Evolutionary conservation across 2,329 filamentous ascomycete genomes (phyloP).

Genomic region (Exophiala viscosa): DNA sequence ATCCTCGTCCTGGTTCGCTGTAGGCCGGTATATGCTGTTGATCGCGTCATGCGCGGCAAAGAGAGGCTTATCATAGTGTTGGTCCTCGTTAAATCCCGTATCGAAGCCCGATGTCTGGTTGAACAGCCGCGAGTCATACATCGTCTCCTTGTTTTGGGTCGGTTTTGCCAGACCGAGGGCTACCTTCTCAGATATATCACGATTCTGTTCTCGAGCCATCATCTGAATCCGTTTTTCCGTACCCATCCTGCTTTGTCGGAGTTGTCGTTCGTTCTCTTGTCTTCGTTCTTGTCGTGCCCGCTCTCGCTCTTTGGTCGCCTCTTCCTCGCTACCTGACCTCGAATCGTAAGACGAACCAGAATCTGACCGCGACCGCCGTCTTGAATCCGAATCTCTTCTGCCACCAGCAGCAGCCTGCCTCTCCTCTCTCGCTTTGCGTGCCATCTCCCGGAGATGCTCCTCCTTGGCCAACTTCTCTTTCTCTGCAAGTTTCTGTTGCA

Average conservation of each 20-base stretch:
- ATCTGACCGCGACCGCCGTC: slow-evolving; percentile 28
- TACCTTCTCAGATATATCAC: slow-evolving; percentile 96
- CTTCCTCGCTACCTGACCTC: slow-evolving; percentile 56
- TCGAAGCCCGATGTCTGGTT: slow-evolving; percentile 91
- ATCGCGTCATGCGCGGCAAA: slow-evolving; percentile 95
- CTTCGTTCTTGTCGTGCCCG: slow-evolving; percentile 71
- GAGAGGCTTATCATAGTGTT: slow-evolving; percentile 92
- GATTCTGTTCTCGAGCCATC: slow-evolving; percentile 90
- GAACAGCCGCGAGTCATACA: slow-evolving; percentile 96
- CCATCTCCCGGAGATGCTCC: slow-evolving; percentile 80
- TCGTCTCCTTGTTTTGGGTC: slow-evolving; percentile 83
- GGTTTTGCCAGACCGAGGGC: slow-evolving; percentile 92
- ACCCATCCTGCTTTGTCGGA: slow-evolving; percentile 93
- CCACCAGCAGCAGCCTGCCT: slow-evolving; percentile 44
- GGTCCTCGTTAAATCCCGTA: slow-evolving; percentile 93
- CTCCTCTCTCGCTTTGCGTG: slow-evolving; percentile 88
- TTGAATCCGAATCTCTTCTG: slow-evolving; percentile 40
- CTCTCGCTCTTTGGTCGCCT: slow-evolving; percentile 71
- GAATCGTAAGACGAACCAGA: slow-evolving; percentile 40
- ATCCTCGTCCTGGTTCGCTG: slow-evolving; percentile 66
- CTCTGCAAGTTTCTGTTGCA: slow-evolving; percentile 94
- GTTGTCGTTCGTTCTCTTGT: slow-evolving; percentile 79
- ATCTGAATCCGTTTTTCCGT: slow-evolving; percentile 86
- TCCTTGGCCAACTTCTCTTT: slow-evolving; percentile 96
- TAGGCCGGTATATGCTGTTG: slow-evolving; percentile 86